A percentile compares a stretch with the other conserved stretches of the same genome.
These are phyloP conservation scores for Hevea brasiliensis DNA, from an alignment of 345 rosid species.

Conservation along the genomic window DNA sequence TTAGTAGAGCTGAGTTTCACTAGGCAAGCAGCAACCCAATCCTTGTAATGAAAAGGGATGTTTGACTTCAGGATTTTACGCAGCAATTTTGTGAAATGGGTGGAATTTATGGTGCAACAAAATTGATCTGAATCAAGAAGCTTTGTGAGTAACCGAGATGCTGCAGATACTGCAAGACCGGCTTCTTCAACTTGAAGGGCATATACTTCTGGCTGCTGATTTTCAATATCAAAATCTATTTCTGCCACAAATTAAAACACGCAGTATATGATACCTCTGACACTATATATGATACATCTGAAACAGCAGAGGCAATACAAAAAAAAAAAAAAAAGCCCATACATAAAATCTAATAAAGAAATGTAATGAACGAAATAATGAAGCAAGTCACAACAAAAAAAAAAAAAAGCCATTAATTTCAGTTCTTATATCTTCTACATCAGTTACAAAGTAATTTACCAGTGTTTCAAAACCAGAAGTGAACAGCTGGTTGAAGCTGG, in stretches of 20 bases:
- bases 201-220: constrained; percentile 53
- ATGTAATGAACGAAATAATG: background rate
- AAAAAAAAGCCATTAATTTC: background rate
- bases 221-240: constrained; percentile 49
- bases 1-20: constrained; percentile 54
- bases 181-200: constrained; percentile 72
- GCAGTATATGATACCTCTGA: constrained; percentile 10
- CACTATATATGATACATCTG: constrained; percentile 11
- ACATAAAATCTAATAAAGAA: background rate
- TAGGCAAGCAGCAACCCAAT: constrained; percentile 79
- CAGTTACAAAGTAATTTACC: background rate
- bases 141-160: constrained; percentile 67
- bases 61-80: constrained; percentile 51
- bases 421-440: background rate
- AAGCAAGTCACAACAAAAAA: background rate
- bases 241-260: constrained; percentile 34
- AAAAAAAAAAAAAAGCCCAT: too few species aligned
- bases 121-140: constrained; percentile 69
- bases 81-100: constrained; percentile 40
- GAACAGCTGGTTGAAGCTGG: background rate
- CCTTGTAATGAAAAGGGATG: constrained; percentile 57
- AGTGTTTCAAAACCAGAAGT: background rate
- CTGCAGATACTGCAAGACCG: constrained; percentile 63
- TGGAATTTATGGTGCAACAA: constrained; percentile 31
- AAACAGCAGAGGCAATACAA: constrained; percentile 13